Evolutionary conservation across 345 rosid genomes (phyloP).

Genomic region (Cardamine occulta): DNA sequence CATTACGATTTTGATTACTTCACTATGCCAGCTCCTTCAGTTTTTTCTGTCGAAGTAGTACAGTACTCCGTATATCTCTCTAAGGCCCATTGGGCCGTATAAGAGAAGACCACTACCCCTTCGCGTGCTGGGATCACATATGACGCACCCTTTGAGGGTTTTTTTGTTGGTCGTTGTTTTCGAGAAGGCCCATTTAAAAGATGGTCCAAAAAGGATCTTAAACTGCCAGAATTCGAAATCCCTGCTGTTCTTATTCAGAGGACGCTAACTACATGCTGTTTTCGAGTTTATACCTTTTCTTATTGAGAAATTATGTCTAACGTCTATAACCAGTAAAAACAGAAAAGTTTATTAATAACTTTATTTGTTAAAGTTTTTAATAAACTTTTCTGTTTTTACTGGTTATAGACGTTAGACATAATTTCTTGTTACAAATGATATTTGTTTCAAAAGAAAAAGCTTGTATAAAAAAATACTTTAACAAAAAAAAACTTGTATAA

Average conservation of each 20-base stretch:
- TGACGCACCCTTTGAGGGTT: background rate
- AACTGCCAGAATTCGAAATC: background rate
- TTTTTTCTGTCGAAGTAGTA: background rate
- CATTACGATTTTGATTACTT: background rate
- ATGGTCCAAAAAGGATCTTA: background rate
- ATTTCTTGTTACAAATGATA: background rate
- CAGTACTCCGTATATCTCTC: background rate
- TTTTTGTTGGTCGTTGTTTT: background rate
- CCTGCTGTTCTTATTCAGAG: background rate
- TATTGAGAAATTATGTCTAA: too few relatives aligned
- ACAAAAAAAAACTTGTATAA: background rate
- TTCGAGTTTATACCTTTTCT: background rate
- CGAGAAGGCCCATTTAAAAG: background rate
- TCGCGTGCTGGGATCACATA: background rate
- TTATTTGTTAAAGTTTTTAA: too few relatives aligned
- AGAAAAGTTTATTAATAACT: too few relatives aligned
- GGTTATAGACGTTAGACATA: background rate
- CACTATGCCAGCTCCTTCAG: background rate
- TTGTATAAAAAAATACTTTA: background rate
- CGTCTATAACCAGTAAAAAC: too few relatives aligned
- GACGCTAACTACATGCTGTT: conserved; percentile 21
- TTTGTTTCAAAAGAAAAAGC: background rate
- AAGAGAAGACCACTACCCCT: background rate
- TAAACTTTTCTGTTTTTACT: background rate
- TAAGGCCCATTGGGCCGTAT: background rate